phyloP scores from a whole-genome alignment of 768 basidiomycete genomes.

The Cystofilobasidium macerans region DNA sequence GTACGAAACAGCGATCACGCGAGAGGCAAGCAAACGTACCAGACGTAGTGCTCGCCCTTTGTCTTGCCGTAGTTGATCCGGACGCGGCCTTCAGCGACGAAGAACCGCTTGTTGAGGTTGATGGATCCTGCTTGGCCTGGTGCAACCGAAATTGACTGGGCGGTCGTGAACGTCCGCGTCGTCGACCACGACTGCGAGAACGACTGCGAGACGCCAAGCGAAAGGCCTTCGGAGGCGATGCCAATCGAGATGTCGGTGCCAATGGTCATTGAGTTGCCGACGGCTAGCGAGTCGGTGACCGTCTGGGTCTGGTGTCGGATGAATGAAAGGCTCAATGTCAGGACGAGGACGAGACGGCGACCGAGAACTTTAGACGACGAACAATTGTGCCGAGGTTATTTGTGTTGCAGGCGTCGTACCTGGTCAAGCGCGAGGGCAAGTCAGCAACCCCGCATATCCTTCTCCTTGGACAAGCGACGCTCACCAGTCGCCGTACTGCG shows the following conservation, averaged over 20 bases:
- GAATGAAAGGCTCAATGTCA: too few species aligned
- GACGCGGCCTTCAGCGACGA: not conserved
- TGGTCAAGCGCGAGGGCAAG: too few species aligned
- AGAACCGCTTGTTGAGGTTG: not conserved
- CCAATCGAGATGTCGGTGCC: not conserved
- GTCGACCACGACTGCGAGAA: not conserved
- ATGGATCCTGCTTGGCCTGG: not conserved
- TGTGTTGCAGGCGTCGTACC: not conserved
- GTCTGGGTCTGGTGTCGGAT: not conserved
- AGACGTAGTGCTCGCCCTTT: not conserved
- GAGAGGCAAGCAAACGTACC: not conserved
- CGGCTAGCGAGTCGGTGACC: not conserved
- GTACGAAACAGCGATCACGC: not conserved
- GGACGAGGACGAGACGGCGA: too few species aligned
- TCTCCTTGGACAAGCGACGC: too few species aligned
- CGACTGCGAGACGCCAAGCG: not conserved
- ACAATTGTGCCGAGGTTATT: not conserved
- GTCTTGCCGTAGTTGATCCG: not conserved
- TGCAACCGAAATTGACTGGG: not conserved
- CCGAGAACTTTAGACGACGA: not conserved
- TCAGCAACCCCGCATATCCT: too few species aligned
- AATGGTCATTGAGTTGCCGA: not conserved
- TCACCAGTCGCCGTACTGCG: not conserved
- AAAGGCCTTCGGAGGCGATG: constrained; percentile 1
- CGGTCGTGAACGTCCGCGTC: not conserved